Conservation (phyloP, 305 asterid species). For the Fraxinus dipetala region DNA sequence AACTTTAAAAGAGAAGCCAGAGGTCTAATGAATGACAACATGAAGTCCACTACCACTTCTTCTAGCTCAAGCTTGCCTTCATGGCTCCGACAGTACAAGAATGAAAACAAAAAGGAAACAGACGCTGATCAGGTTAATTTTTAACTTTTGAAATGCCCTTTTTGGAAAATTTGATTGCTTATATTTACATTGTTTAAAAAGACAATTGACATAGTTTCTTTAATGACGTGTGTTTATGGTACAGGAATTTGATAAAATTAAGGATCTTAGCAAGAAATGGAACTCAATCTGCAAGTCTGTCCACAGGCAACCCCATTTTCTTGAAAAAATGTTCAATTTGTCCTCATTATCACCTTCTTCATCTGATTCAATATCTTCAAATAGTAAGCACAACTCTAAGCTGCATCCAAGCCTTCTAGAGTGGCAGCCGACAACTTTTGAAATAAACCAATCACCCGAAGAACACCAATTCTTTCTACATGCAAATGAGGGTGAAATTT, state of each 20-base stretch:
- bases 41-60: slow-evolving; percentile 27
- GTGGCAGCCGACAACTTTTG: slow-evolving; percentile 59
- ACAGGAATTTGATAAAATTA: slow-evolving; percentile 56
- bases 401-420: slow-evolving; percentile 37
- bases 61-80: slow-evolving; percentile 65
- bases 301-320: slow-evolving; percentile 63
- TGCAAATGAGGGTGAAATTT: slow-evolving; percentile 32
- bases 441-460: slow-evolving; percentile 31
- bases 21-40: slow-evolving; percentile 29
- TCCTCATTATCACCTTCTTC: slow-evolving; percentile 64
- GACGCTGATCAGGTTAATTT: slow-evolving; percentile 42
- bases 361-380: slow-evolving; percentile 68
- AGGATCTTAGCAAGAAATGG: slow-evolving; percentile 72
- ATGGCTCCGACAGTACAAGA: slow-evolving; percentile 83
- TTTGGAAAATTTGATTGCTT: not conserved
- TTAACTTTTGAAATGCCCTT: not conserved
- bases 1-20: slow-evolving; percentile 71
- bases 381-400: slow-evolving; percentile 35
- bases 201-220: slow-evolving; percentile 15
- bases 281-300: slow-evolving; percentile 69
- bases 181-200: not conserved
- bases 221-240: not conserved
- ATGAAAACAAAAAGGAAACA: slow-evolving; percentile 39
- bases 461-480: slow-evolving; percentile 42
- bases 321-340: slow-evolving; percentile 45